Evolutionary conservation across 2,329 filamentous ascomycete species (phyloP), one percentile per base, ranked within the genome.

Genomic region (Plectosphaerella plurivora): DNA sequence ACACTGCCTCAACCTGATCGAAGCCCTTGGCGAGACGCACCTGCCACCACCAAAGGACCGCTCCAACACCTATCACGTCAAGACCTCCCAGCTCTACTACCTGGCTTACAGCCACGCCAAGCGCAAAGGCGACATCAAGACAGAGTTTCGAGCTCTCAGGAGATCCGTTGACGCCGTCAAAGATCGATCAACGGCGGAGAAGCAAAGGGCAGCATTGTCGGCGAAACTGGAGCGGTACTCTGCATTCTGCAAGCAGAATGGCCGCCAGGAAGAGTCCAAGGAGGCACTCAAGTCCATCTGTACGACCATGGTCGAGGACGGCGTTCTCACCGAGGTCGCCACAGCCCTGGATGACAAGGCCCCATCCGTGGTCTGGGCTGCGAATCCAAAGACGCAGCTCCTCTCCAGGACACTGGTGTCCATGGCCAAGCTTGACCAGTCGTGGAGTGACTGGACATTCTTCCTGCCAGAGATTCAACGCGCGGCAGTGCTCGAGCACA

Each of bases 81-180:
- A 85, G 60, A 79, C 90, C 24, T 90, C 87, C 0, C 86, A 87
- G 59, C 74, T 88, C 3, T 89, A 89, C 63, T 90, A 86, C 63
- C 73, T 82, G 47, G 83, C 83, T 61, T 68, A 79, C 16, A 68
- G 69, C 4, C 11, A 11, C 12, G 24, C 39, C 5, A 37, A 41
- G n/a, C 48, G 48, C n/a, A 44, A 20, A 7, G 57, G 65, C 1
- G 70, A 72, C n/a, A 73, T 76, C 47, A 57, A 62, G 6, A 65
- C 70, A 16, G 72, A 78, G 2, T 65, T 87, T 14, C 76, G 79
- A 48, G 76, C 84, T 12, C 73, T 90, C 47, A 79, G 79, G 52
- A 78, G 82, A 51, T 87, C 86, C 1, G 78, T 88, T 47, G 82
- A 88, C 45, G 73, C 79, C 37, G 73, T 89, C 33, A 79, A 79